Conservation (phyloP, 2,329 filamentous ascomycete genomes). For the Xylariaceae sp. region DNA sequence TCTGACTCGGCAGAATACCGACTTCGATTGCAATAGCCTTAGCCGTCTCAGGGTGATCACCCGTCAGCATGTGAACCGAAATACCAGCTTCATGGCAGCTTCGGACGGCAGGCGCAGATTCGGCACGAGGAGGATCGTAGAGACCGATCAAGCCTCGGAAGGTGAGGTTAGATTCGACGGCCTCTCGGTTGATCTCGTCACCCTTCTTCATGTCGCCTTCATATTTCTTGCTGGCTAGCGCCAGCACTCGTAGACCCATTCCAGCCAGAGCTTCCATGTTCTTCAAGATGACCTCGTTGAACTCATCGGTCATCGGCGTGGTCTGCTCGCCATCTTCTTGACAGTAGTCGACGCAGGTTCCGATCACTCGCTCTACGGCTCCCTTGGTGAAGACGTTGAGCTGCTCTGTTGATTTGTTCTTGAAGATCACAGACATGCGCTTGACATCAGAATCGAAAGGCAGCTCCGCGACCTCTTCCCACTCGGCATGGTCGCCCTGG, state of each 20-base stretch:
- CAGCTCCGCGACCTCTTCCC: conserved; percentile 59
- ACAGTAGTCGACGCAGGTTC: conserved; percentile 48
- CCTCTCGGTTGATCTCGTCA: conserved; percentile 44
- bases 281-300: conserved; percentile 47
- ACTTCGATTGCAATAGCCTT: conserved; percentile 59
- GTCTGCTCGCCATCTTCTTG: conserved; percentile 28
- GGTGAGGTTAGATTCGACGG: conserved; percentile 55
- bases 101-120: conserved; percentile 57
- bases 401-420: conserved; percentile 30
- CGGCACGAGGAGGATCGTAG: conserved; percentile 66
- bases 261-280: conserved; percentile 60
- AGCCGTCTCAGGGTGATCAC: conserved; percentile 61
- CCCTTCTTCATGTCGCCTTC: conserved; percentile 38
- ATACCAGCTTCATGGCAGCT: conserved; percentile 60
- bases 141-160: conserved; percentile 67
- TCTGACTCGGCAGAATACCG: conserved; percentile 55
- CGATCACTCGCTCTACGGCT: conserved; percentile 64
- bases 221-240: conserved; percentile 50
- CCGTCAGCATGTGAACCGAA: conserved; percentile 64
- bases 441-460: conserved; percentile 71
- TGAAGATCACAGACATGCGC: conserved; percentile 68
- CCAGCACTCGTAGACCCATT: conserved; percentile 59
- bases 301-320: conserved; percentile 40
- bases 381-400: conserved; percentile 51
- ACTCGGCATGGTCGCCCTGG: conserved; percentile 43